These are phyloP conservation scores for Neurospora sp. DNA, from an alignment of 495 filamentous ascomycete species.

Conservation along the genomic window DNA sequence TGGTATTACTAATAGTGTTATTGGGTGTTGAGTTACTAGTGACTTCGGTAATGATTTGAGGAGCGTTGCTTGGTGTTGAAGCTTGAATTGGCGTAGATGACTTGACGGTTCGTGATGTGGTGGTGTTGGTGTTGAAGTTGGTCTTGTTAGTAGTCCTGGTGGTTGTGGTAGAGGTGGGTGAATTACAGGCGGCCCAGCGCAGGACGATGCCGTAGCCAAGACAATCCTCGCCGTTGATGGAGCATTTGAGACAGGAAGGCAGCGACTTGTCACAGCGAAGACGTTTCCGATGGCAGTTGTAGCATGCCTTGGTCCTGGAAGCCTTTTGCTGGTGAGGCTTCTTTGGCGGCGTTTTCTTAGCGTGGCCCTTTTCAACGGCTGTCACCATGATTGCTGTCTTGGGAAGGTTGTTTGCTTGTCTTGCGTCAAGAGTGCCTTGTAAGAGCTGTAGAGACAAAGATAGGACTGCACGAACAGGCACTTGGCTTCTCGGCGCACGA, in stretches of 20 bases:
- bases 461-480: neutral
- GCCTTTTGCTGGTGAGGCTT: neutral
- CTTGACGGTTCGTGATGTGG: neutral
- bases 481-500: neutral
- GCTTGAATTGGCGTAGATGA: neutral
- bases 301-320: slow-evolving; percentile 9
- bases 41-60: neutral
- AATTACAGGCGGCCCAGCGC: slow-evolving; percentile 23
- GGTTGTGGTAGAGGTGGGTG: neutral
- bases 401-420: neutral
- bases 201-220: slow-evolving; percentile 34
- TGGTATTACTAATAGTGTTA: neutral
- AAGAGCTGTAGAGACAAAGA: neutral
- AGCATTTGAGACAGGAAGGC: slow-evolving; percentile 40
- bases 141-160: neutral
- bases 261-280: slow-evolving; percentile 44
- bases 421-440: neutral
- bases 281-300: slow-evolving; percentile 39
- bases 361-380: neutral
- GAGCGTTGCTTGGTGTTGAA: neutral
- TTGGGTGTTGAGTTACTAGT: neutral
- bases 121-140: neutral
- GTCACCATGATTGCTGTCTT: neutral
- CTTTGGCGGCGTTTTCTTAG: neutral
- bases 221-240: slow-evolving; percentile 36